Conservation (phyloP, 345 rosid species). For the Corymbia maculata region DNA sequence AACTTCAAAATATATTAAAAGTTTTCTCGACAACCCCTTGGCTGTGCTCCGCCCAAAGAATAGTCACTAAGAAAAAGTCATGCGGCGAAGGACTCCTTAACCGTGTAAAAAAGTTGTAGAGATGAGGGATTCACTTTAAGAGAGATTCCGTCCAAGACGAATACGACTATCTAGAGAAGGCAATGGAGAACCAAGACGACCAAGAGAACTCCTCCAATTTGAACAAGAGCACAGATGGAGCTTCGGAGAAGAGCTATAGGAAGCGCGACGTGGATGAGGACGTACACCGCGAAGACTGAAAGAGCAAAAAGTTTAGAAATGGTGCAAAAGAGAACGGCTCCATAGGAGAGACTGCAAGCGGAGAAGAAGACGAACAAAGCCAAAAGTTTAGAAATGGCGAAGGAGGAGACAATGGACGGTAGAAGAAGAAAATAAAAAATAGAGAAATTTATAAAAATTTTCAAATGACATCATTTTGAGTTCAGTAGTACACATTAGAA, state of each 20-base stretch:
- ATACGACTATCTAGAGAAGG: background rate
- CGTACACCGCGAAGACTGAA: background rate
- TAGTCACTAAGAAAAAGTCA: slow-evolving; percentile 19
- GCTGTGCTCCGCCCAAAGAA: background rate
- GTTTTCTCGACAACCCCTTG: background rate
- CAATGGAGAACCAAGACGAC: background rate
- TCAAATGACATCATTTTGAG: background rate
- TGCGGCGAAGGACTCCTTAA: slow-evolving; percentile 48
- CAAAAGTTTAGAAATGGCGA: background rate
- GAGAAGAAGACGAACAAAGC: background rate
- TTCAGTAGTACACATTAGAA: background rate
- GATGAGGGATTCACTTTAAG: slow-evolving; percentile 38
- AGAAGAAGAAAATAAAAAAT: background rate
- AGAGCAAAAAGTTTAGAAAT: background rate
- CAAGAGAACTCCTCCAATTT: background rate
- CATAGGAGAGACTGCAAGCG: background rate
- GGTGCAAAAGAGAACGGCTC: background rate
- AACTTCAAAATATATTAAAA: background rate
- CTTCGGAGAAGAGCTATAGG: background rate
- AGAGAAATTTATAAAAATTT: background rate
- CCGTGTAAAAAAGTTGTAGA: slow-evolving; percentile 57
- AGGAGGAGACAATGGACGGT: background rate
- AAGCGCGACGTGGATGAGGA: background rate
- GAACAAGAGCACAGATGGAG: background rate
- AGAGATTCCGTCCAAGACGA: slow-evolving; percentile 11